phyloP scores from a whole-genome alignment of 2,329 filamentous ascomycete genomes.

The Rhynchosporium graminicola region DNA sequence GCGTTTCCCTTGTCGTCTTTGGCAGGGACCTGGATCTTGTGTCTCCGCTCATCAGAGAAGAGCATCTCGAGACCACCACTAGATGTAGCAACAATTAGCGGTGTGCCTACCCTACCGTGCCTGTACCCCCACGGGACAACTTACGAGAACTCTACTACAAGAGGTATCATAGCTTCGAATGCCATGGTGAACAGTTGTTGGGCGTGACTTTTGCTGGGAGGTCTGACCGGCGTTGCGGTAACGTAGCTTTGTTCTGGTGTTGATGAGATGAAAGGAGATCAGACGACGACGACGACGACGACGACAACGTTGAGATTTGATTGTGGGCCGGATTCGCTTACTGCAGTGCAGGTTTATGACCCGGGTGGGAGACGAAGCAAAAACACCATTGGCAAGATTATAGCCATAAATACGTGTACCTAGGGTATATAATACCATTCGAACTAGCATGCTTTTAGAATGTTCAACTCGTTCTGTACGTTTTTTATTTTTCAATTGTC shows the following conservation, averaged over 20 bases:
- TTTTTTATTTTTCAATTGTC: no score
- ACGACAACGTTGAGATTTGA: no score
- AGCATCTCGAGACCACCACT: constrained; percentile 94
- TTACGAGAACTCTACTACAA: constrained; percentile 70
- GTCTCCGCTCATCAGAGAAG: constrained; percentile 79
- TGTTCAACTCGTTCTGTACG: no score
- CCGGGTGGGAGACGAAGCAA: no score
- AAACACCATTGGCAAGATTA: no score
- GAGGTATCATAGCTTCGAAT: constrained; percentile 47
- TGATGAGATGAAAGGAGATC: not conserved
- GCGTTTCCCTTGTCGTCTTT: constrained; percentile 59
- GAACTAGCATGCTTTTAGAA: no score
- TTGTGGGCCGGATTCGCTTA: no score
- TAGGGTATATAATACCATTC: no score
- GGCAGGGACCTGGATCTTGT: constrained; percentile 68
- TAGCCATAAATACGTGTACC: no score
- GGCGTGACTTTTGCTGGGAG: constrained; percentile 1
- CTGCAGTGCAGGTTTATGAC: no score
- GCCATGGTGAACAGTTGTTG: constrained; percentile 26
- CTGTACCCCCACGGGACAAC: constrained; percentile 3
- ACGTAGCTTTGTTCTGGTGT: not conserved
- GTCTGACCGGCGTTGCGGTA: constrained; percentile 2
- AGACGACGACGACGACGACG: no score
- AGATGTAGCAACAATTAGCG: constrained; percentile 42
- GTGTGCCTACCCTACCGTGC: constrained; percentile 12